These are phyloP conservation scores for Clonostachys rosea DNA, from an alignment of 2,329 filamentous ascomycete species.

Conservation along the genomic window DNA sequence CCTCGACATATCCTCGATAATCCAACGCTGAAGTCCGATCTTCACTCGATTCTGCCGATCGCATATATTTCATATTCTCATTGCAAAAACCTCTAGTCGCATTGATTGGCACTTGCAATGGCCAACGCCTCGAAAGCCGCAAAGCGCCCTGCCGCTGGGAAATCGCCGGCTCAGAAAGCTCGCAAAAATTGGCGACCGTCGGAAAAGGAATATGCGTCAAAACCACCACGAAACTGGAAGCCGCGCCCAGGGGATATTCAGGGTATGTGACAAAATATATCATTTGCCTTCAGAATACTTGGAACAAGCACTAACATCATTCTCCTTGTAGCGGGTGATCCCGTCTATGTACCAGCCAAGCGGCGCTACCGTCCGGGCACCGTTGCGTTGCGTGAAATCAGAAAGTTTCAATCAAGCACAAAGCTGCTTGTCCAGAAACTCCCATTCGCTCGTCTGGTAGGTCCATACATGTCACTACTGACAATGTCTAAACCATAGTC, in stretches of 20 bases:
- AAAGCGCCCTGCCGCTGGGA: not conserved
- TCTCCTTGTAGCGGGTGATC: conserved; percentile 59
- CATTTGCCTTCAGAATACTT: not conserved
- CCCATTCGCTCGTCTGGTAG: conserved; percentile 72
- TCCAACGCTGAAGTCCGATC: not conserved
- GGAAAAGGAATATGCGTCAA: conserved; percentile 4
- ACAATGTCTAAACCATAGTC: conserved; percentile 6
- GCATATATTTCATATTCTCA: too few relatives aligned
- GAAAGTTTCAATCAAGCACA: conserved; percentile 83
- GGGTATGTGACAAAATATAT: conserved; percentile 18
- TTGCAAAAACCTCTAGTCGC: too few relatives aligned
- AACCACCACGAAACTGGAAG: conserved; percentile 7
- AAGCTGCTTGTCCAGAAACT: conserved; percentile 81
- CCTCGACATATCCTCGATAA: not conserved
- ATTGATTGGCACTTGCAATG: not conserved
- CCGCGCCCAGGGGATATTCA: conserved; percentile 33
- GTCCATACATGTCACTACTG: conserved; percentile 7
- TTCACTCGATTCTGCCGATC: not conserved
- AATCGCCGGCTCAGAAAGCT: not conserved
- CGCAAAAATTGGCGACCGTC: conserved; percentile 6
- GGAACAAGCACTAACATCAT: conserved; percentile 11
- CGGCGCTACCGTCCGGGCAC: conserved; percentile 75
- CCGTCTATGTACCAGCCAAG: conserved; percentile 56
- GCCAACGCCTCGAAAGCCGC: not conserved
- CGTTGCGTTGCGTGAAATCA: conserved; percentile 84